Conservation (phyloP, 2,329 filamentous ascomycete species). For the Colletotrichum australisinense region DNA sequence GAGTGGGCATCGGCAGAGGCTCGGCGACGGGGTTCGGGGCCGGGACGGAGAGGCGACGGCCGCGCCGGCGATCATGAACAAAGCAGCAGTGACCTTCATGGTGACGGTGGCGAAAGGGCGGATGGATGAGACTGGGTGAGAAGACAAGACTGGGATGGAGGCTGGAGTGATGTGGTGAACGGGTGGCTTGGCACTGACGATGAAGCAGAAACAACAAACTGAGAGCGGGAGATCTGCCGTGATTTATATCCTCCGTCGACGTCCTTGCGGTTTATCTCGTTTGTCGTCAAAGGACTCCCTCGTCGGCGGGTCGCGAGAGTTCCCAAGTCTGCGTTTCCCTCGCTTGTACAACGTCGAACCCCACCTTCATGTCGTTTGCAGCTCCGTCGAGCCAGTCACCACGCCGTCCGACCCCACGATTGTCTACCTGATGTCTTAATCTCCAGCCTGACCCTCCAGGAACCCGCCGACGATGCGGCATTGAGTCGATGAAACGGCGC, state of each 20-base stretch:
- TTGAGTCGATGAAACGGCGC: slow-evolving; percentile 25
- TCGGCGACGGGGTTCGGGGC: slow-evolving; percentile 24
- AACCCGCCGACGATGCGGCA: slow-evolving; percentile 23
- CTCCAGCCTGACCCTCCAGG: slow-evolving; percentile 30
- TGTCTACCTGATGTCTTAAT: slow-evolving; percentile 23
- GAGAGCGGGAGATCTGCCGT: slow-evolving; percentile 26
- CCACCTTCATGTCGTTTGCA: slow-evolving; percentile 1
- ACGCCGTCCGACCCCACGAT: slow-evolving; percentile 30
- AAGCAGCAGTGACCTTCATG: slow-evolving; percentile 36
- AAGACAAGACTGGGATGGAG: slow-evolving; percentile 13
- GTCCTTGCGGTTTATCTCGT: slow-evolving; percentile 21
- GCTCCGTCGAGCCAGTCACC: slow-evolving; percentile 20
- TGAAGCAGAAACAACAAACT: background rate
- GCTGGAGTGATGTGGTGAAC: slow-evolving; percentile 11
- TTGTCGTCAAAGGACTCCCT: background rate
- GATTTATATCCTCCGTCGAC: slow-evolving; percentile 22
- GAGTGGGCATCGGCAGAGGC: slow-evolving; percentile 39
- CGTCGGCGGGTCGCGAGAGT: slow-evolving; percentile 22
- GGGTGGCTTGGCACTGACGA: slow-evolving; percentile 25
- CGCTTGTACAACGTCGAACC: background rate
- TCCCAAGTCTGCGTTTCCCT: slow-evolving; percentile 17
- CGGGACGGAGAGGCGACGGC: slow-evolving; percentile 38
- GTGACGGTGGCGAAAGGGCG: background rate
- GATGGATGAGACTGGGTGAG: background rate
- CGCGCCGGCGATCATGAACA: slow-evolving; percentile 37